These are phyloP conservation scores for Triticum timopheevii DNA, from an alignment of 176 grass and related monocot genomes.

Conservation along the genomic window DNA sequence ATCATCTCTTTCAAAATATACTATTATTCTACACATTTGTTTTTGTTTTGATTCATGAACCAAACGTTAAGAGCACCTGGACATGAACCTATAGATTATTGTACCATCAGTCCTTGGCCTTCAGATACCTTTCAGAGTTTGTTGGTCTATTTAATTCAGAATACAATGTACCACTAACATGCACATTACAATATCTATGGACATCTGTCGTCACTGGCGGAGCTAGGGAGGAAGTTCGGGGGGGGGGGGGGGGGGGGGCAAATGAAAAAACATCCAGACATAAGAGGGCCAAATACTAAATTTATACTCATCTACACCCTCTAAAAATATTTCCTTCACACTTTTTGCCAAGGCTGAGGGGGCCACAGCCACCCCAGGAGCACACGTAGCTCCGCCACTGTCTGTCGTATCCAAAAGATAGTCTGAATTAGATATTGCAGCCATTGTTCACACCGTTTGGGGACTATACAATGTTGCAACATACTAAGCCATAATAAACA, in stretches of 20 bases:
- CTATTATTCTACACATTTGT: background rate
- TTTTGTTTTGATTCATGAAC: conserved; percentile 11
- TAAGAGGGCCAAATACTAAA: too few species aligned
- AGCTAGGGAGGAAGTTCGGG: too few species aligned
- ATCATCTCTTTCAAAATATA: background rate
- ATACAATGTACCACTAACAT: background rate
- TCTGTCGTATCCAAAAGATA: background rate
- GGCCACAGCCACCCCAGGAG: too few species aligned
- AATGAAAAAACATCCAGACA: too few species aligned
- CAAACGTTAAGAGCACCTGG: conserved; percentile 31
- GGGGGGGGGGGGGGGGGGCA: too few species aligned
- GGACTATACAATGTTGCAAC: too few species aligned
- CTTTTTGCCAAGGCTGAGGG: too few species aligned
- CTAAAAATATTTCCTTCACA: too few species aligned
- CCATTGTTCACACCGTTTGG: background rate
- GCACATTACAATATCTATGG: background rate
- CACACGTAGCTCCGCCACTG: too few species aligned
- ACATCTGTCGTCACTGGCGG: background rate
- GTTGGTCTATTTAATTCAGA: conserved; percentile 22
- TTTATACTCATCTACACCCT: too few species aligned
- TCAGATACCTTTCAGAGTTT: conserved; percentile 24
- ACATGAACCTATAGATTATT: conserved; percentile 4
- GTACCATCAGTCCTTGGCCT: background rate
- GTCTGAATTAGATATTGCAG: background rate
- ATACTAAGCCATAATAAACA: too few species aligned